phyloP scores from a whole-genome alignment of 2,329 filamentous ascomycete species.

The Sporothrix mexicana region DNA sequence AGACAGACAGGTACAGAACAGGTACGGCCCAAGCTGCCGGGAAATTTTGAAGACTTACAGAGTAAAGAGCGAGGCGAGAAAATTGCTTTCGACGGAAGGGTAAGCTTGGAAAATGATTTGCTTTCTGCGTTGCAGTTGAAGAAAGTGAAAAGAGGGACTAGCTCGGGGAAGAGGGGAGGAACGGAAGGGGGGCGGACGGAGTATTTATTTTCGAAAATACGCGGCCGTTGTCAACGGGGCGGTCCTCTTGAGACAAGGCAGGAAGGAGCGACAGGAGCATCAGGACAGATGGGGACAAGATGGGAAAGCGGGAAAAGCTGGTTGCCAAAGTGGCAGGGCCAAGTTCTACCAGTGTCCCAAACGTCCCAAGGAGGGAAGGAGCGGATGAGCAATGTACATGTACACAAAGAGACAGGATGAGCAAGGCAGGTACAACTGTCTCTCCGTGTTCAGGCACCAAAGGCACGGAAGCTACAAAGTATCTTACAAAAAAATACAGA shows the following conservation, averaged over 20 bases:
- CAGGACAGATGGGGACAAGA: neutral
- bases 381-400: neutral
- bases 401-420: neutral
- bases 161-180: conserved; percentile 21
- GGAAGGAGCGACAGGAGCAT: conserved; percentile 12
- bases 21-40: conserved; percentile 6
- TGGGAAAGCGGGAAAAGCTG: conserved; percentile 1
- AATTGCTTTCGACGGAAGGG: neutral
- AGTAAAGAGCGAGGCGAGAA: neutral
- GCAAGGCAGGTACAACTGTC: conserved; percentile 13
- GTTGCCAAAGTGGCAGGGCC: conserved; percentile 5
- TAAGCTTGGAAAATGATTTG: conserved; percentile 22
- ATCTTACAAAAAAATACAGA: neutral
- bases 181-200: conserved; percentile 23
- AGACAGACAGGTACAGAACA: neutral
- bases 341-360: neutral
- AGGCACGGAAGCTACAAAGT: conserved; percentile 23
- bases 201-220: conserved; percentile 32
- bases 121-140: conserved; percentile 12
- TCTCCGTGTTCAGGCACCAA: conserved; percentile 26
- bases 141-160: conserved; percentile 18
- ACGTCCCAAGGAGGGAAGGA: neutral
- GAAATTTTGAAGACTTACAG: conserved; percentile 3
- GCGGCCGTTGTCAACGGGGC: neutral
- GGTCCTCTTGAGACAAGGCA: conserved; percentile 9